Percentiles rank a stretch among this genome's conserved stretches.
phyloP scores from a whole-genome alignment of 73 alveolate genomes.

The Symbiodinium pilosum region DNA sequence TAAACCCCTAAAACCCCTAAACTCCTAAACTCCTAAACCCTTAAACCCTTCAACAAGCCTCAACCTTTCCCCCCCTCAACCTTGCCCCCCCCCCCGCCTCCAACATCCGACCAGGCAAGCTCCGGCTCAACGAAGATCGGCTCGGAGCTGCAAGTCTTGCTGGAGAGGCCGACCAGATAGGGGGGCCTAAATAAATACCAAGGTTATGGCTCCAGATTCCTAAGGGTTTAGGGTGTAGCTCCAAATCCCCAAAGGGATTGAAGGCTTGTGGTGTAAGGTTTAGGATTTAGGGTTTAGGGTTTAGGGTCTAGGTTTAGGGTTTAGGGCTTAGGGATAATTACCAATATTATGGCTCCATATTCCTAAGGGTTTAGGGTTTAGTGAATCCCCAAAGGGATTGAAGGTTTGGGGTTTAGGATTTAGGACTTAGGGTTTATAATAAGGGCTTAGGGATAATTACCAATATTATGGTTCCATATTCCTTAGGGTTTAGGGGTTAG shows the following conservation, averaged over 20 bases:
- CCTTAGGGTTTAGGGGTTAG: background rate
- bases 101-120: background rate
- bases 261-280: background rate
- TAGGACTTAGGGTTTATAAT: too few relatives aligned
- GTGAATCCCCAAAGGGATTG: too few relatives aligned
- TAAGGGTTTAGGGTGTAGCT: background rate
- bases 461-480: too few relatives aligned
- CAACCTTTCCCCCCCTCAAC: background rate
- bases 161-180: background rate
- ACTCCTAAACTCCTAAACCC: too few relatives aligned
- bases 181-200: background rate
- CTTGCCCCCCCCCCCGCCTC: background rate
- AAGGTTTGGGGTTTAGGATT: too few relatives aligned
- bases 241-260: background rate
- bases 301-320: background rate
- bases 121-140: constrained; percentile 30
- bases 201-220: background rate
- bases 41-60: background rate
- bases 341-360: too few relatives aligned
- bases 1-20: background rate
- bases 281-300: background rate
- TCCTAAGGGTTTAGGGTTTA: too few relatives aligned
- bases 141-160: constrained; percentile 27
- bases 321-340: background rate
- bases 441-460: too few relatives aligned